Evolutionary conservation across 2,329 filamentous ascomycete species (phyloP).

Genomic region (Salinomyces thailandicus): DNA sequence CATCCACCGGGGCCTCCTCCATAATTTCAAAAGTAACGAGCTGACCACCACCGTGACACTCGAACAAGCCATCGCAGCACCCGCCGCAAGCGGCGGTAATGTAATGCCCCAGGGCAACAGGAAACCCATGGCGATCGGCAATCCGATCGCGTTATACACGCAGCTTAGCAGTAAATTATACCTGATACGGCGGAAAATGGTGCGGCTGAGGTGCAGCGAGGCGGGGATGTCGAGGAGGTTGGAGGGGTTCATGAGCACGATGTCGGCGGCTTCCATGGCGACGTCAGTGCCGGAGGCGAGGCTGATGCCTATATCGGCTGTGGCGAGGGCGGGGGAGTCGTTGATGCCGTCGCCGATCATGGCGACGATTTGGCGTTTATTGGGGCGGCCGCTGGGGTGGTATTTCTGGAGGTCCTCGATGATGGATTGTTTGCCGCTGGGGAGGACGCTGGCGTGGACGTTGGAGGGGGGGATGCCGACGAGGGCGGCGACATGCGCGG

Average conservation of each 20-base stretch:
- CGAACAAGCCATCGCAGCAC: constrained; percentile 84
- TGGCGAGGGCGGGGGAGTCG: constrained; percentile 88
- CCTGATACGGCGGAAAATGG: constrained; percentile 88
- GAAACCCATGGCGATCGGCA: constrained; percentile 94
- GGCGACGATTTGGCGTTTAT: constrained; percentile 63
- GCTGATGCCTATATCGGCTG: constrained; percentile 85
- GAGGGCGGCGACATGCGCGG: constrained; percentile 67
- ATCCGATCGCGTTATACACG: constrained; percentile 78
- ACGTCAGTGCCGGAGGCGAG: constrained; percentile 90
- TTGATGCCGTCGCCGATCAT: constrained; percentile 99
- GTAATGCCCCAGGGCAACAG: constrained; percentile 83
- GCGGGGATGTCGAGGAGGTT: constrained; percentile 90
- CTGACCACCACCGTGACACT: constrained; percentile 83
- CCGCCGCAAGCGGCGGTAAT: constrained; percentile 87
- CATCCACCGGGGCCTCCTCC: constrained; percentile 81
- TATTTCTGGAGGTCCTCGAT: constrained; percentile 64
- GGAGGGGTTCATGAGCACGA: constrained; percentile 88
- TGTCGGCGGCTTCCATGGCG: constrained; percentile 91
- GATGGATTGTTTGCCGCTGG: constrained; percentile 82
- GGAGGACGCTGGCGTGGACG: constrained; percentile 79
- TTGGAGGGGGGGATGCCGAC: constrained; percentile 69
- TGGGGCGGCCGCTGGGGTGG: too few species aligned
- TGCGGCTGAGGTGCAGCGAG: constrained; percentile 66
- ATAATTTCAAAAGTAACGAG: constrained; percentile 74
- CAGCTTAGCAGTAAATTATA: constrained; percentile 88